Conservation (phyloP, 192 early-diverging fungal species). For the Linnemannia exigua region DNA sequence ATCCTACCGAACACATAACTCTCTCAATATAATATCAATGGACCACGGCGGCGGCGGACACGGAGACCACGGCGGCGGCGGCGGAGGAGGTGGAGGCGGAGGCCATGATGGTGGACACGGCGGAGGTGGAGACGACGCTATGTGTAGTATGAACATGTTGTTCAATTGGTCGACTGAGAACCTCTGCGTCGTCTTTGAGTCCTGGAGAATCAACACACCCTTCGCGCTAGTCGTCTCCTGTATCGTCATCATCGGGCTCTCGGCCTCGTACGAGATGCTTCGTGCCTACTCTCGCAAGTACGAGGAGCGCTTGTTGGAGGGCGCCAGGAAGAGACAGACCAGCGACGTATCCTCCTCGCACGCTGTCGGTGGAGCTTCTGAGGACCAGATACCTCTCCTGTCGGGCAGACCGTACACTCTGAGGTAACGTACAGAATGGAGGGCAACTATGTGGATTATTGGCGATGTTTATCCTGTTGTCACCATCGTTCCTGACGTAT, state of each 20-base stretch:
- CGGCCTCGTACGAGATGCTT: constrained; percentile 66
- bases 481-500: constrained; percentile 2
- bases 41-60: constrained; percentile 60
- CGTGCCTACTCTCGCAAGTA: constrained; percentile 46
- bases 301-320: constrained; percentile 55
- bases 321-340: constrained; percentile 29
- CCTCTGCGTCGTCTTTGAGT: constrained; percentile 83
- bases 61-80: constrained; percentile 58
- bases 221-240: constrained; percentile 72
- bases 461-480: background rate
- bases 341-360: constrained; percentile 14
- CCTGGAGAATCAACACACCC: constrained; percentile 76
- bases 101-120: background rate
- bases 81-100: constrained; percentile 28
- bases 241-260: constrained; percentile 63
- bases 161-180: constrained; percentile 84
- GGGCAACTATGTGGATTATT: background rate
- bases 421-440: constrained; percentile 13
- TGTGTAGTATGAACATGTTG: constrained; percentile 71
- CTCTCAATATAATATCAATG: background rate
- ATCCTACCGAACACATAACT: background rate
- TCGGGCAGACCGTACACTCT: constrained; percentile 13
- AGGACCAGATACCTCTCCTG: constrained; percentile 41
- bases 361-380: constrained; percentile 8
- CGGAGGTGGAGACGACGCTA: constrained; percentile 6